A percentile compares a stretch with the other conserved stretches of the same genome.
Conservation (phyloP, 257 asterid genomes). For the Solanum etuberosum region DNA sequence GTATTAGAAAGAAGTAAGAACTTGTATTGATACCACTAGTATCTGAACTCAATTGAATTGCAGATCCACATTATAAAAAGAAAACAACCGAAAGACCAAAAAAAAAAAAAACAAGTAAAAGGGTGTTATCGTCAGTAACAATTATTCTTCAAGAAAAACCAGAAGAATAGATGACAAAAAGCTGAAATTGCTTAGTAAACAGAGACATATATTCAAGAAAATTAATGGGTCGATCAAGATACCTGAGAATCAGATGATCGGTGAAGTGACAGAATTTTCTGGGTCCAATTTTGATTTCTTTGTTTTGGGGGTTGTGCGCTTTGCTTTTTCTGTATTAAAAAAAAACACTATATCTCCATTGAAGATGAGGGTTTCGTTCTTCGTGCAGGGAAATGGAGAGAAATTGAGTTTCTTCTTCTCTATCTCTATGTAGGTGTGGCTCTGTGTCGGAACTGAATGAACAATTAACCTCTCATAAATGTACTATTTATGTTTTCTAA, state of each 20-base stretch:
- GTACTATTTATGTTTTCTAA: too few species aligned
- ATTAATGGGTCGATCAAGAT: not conserved
- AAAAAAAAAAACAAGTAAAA: not conserved
- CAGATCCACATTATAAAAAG: not conserved
- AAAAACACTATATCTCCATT: not conserved
- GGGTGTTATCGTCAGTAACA: not conserved
- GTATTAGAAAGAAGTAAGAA: not conserved
- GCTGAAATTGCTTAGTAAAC: not conserved
- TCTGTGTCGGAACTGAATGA: too few species aligned
- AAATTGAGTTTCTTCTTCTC: too few species aligned
- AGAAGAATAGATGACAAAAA: not conserved
- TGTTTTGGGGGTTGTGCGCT: not conserved
- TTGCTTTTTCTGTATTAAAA: not conserved
- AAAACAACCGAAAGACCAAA: not conserved
- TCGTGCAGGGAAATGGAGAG: not conserved
- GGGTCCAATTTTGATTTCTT: too few species aligned
- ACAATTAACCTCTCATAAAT: too few species aligned
- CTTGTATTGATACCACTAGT: not conserved
- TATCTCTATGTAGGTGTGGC: too few species aligned
- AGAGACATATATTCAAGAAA: not conserved
- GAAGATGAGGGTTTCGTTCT: not conserved
- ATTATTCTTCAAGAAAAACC: not conserved
- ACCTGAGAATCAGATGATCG: not conserved
- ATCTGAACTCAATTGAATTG: not conserved
- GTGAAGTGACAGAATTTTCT: not conserved